Percentiles rank a stretch among this genome's conserved stretches.
phyloP scores from a whole-genome alignment of 2,329 filamentous ascomycete species.

The Colletotrichum sp. region DNA sequence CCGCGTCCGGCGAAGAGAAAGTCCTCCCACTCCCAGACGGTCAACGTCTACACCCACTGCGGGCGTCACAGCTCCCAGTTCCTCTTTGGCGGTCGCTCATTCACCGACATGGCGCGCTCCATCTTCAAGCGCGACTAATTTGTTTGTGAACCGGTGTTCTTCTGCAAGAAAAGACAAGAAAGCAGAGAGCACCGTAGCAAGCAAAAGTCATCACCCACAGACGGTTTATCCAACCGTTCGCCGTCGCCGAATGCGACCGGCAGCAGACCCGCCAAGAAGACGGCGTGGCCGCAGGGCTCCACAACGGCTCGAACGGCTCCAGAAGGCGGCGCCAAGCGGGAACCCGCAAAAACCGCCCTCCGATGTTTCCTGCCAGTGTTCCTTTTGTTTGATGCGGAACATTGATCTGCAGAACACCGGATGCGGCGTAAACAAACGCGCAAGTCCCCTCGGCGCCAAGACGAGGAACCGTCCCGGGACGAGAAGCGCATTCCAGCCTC shows the following conservation, averaged over 20 bases:
- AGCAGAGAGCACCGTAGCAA: not conserved
- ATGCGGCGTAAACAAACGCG: not conserved
- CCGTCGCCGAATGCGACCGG: constrained; percentile 1
- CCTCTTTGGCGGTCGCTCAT: constrained; percentile 53
- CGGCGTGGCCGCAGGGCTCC: not conserved
- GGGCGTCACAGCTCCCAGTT: constrained; percentile 60
- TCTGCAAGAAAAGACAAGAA: not conserved
- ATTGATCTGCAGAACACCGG: not conserved
- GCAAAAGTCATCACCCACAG: not conserved
- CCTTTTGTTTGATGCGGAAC: not conserved
- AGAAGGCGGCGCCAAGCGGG: not conserved
- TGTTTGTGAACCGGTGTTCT: not conserved
- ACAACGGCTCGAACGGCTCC: not conserved
- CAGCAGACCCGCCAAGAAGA: constrained; percentile 3
- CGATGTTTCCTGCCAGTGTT: not conserved
- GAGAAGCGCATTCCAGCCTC: not conserved
- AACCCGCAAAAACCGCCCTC: not conserved
- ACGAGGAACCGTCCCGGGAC: not conserved
- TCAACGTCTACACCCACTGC: constrained; percentile 60
- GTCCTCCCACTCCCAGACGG: constrained; percentile 38
- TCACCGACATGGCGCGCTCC: constrained; percentile 47
- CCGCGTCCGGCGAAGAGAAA: constrained; percentile 30
- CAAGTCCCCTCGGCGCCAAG: not conserved
- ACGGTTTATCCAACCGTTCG: not conserved
- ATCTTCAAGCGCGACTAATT: constrained; percentile 35